Evolutionary conservation across 2,329 filamentous ascomycete species (phyloP).

Genomic region (Monosporascus ibericus): DNA sequence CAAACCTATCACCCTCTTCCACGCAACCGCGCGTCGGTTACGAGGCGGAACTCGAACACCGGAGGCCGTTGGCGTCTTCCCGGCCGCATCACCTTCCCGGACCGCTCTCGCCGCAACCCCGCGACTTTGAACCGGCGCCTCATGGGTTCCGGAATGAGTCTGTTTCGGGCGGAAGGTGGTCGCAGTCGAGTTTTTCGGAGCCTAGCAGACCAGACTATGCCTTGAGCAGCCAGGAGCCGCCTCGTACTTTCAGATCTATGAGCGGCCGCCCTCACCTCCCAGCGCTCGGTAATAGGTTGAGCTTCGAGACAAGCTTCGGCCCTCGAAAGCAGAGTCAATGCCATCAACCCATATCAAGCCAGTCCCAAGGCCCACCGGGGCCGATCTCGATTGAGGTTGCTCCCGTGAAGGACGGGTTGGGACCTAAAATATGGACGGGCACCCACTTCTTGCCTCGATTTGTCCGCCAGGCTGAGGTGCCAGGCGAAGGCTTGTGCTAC

Average conservation of each 20-base stretch:
- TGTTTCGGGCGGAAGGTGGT: conserved; percentile 27
- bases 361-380: conserved; percentile 24
- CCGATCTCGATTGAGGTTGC: conserved; percentile 35
- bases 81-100: conserved; percentile 32
- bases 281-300: conserved; percentile 17
- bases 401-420: conserved; percentile 52
- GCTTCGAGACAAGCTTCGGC: conserved; percentile 16
- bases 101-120: conserved; percentile 38
- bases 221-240: conserved; percentile 36
- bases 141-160: conserved; percentile 15
- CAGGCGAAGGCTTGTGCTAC: conserved; percentile 75
- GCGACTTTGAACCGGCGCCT: conserved; percentile 30
- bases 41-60: conserved; percentile 39
- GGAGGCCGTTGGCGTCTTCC: conserved; percentile 29
- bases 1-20: conserved; percentile 29
- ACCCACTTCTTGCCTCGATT: conserved; percentile 63
- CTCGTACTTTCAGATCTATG: conserved; percentile 20
- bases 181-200: conserved; percentile 37
- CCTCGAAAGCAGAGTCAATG: conserved; percentile 20
- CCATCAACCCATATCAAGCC: conserved; percentile 16
- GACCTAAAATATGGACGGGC: conserved; percentile 65
- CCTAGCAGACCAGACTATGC: conserved; percentile 38
- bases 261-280: conserved; percentile 20
- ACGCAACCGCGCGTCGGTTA: conserved; percentile 41
- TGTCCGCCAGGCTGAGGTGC: conserved; percentile 58